A percentile compares a stretch with the other conserved stretches of the same genome.
phyloP scores from a whole-genome alignment of 108 stramenopile species.

The Fistulifera pelliculosa region DNA sequence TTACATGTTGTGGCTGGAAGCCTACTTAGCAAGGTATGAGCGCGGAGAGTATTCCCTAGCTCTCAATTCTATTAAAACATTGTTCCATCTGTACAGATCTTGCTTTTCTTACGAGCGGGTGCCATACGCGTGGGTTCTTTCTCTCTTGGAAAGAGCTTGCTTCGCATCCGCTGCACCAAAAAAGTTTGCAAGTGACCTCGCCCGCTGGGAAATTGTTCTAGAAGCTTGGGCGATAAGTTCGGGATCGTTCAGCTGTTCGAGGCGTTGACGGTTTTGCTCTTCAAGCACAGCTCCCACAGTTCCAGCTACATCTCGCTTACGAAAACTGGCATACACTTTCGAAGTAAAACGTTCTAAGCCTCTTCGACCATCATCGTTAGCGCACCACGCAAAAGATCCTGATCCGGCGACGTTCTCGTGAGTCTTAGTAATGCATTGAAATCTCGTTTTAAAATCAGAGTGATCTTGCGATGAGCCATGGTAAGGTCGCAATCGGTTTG shows the following conservation, averaged over 20 bases:
- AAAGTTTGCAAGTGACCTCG: not conserved
- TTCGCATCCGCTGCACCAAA: constrained; percentile 4
- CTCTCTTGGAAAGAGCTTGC: not conserved
- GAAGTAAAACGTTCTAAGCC: constrained; percentile 8
- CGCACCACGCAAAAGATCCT: constrained; percentile 1
- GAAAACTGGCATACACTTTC: not conserved
- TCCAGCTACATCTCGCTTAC: not conserved
- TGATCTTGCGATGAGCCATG: constrained; percentile 3
- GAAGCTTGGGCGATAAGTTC: constrained; percentile 4
- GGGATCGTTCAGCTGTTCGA: not conserved
- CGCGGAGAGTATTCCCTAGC: no score
- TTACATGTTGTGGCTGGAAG: no score
- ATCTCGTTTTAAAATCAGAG: not conserved
- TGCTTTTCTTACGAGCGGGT: no score
- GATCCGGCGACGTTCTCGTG: not conserved
- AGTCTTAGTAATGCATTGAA: not conserved
- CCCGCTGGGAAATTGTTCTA: not conserved
- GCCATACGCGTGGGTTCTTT: no score
- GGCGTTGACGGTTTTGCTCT: not conserved
- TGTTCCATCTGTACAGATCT: no score
- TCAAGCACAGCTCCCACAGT: not conserved
- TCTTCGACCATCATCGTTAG: constrained; percentile 1
- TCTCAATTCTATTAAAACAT: no score
- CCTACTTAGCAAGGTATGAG: no score
- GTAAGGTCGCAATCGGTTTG: not conserved